phyloP scores from a whole-genome alignment of 2,329 filamentous ascomycete genomes.

The Tolypocladium ovalisporum region DNA sequence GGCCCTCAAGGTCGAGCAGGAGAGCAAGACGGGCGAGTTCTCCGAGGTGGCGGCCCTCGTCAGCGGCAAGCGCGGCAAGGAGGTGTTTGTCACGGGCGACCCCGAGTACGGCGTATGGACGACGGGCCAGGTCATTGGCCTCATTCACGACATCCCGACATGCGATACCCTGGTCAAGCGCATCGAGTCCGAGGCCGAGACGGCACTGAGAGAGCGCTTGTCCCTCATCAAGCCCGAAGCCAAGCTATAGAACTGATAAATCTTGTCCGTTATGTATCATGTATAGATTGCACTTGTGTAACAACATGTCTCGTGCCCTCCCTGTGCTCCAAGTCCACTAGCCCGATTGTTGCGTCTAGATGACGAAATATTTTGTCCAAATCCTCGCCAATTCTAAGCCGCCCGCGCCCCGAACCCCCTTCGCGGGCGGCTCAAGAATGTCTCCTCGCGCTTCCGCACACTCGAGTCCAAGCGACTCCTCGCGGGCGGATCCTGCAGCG shows the following conservation, averaged over 20 bases:
- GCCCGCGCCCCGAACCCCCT: not conserved
- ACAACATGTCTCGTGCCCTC: not conserved
- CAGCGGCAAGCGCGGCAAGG: constrained; percentile 77
- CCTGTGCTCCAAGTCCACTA: not conserved
- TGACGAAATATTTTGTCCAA: not conserved
- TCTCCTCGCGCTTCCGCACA: constrained; percentile 5
- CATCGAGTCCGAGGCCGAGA: constrained; percentile 68
- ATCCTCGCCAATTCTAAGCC: not conserved
- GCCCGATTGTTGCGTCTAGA: not conserved
- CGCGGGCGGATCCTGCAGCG: not conserved
- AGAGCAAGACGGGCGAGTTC: constrained; percentile 79
- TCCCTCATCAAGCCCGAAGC: constrained; percentile 42
- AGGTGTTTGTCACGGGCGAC: constrained; percentile 90
- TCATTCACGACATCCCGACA: constrained; percentile 75
- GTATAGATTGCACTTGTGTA: not conserved
- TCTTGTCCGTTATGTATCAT: too few species aligned
- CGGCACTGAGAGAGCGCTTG: constrained; percentile 49
- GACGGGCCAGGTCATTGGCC: constrained; percentile 84
- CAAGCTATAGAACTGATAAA: constrained; percentile 38
- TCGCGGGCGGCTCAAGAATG: not conserved
- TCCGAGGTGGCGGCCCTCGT: constrained; percentile 78
- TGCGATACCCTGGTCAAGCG: constrained; percentile 58
- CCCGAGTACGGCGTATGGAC: constrained; percentile 93
- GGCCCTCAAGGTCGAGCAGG: constrained; percentile 72
- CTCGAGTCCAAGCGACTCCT: constrained; percentile 4